phyloP scores from a whole-genome alignment of 2,329 filamentous ascomycete species.

The Coniella vitis region DNA sequence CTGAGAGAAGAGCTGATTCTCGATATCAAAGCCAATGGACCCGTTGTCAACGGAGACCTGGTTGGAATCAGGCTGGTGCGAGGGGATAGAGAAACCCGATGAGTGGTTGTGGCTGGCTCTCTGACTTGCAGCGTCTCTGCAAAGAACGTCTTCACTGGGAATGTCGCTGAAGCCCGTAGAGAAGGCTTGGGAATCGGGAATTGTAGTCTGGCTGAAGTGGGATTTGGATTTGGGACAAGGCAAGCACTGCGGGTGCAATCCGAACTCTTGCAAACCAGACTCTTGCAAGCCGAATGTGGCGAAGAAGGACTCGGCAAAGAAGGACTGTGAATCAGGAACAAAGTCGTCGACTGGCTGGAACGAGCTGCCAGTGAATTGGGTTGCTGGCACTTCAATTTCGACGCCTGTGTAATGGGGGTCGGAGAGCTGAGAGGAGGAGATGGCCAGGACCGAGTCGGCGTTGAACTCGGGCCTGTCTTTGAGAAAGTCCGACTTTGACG shows the following conservation, averaged over 20 bases:
- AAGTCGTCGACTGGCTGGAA: constrained; percentile 17
- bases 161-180: constrained; percentile 9
- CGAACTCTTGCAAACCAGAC: too few relatives aligned
- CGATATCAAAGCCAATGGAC: background rate
- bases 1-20: background rate
- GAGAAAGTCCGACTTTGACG: constrained; percentile 14
- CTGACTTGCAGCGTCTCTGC: constrained; percentile 1
- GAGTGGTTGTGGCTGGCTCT: background rate
- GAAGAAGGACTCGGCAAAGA: too few relatives aligned
- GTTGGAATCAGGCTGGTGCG: constrained; percentile 10
- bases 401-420: background rate
- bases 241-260: background rate
- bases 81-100: constrained; percentile 10
- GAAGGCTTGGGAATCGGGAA: constrained; percentile 38
- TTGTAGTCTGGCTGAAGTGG: constrained; percentile 28
- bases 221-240: constrained; percentile 5
- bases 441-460: constrained; percentile 16
- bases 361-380: constrained; percentile 10
- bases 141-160: constrained; percentile 17
- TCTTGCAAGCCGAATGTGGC: too few relatives aligned
- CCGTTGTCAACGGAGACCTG: constrained; percentile 8
- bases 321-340: constrained; percentile 10
- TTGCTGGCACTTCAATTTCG: constrained; percentile 9
- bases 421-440: constrained; percentile 14
- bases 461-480: constrained; percentile 17